A percentile compares a stretch with the other conserved stretches of the same genome.
phyloP scores from a whole-genome alignment of 1,139 yeast species.

The Yamadazyma sp. region DNA sequence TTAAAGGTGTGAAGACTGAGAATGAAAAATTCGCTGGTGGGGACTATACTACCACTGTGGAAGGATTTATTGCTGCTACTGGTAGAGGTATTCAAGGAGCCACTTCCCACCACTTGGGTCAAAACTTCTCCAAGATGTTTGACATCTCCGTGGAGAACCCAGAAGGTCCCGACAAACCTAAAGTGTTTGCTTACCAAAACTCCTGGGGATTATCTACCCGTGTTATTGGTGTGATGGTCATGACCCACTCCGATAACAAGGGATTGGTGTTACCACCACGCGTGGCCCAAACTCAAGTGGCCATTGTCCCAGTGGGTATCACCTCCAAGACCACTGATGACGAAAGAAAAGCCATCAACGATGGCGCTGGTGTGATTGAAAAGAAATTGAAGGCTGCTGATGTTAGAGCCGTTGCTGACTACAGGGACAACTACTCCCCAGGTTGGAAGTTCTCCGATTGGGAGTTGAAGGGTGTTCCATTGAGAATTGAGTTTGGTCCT shows the following conservation, averaged over 20 bases:
- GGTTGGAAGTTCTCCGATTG: conserved; percentile 99
- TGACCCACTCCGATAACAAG: conserved; percentile 98
- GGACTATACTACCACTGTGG: conserved; percentile 89
- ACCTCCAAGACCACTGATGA: conserved; percentile 83
- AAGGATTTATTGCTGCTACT: conserved; percentile 96
- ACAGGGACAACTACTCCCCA: conserved; percentile 92
- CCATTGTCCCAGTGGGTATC: conserved; percentile 92
- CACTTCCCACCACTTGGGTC: conserved; percentile 96
- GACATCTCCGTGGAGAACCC: conserved; percentile 95
- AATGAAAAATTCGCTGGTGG: conserved; percentile 99
- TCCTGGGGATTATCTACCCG: conserved; percentile 99
- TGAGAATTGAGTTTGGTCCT: conserved; percentile 95
- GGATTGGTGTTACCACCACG: conserved; percentile 98
- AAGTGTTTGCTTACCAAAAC: conserved; percentile 89
- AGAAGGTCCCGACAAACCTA: conserved; percentile 81
- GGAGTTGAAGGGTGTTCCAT: conserved; percentile 94
- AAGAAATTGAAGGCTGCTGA: conserved; percentile 52
- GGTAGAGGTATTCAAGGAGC: conserved; percentile 99
- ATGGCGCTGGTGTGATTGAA: conserved; percentile 71
- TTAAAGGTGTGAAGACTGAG: conserved; percentile 93
- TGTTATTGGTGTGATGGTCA: conserved; percentile 98
- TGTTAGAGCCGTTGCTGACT: conserved; percentile 80
- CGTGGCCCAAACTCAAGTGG: conserved; percentile 89
- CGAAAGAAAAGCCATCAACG: conserved; percentile 64
- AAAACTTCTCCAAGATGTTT: conserved; percentile 98